phyloP scores from a whole-genome alignment of 129 eudicot species.

The Artemisia tridentata region DNA sequence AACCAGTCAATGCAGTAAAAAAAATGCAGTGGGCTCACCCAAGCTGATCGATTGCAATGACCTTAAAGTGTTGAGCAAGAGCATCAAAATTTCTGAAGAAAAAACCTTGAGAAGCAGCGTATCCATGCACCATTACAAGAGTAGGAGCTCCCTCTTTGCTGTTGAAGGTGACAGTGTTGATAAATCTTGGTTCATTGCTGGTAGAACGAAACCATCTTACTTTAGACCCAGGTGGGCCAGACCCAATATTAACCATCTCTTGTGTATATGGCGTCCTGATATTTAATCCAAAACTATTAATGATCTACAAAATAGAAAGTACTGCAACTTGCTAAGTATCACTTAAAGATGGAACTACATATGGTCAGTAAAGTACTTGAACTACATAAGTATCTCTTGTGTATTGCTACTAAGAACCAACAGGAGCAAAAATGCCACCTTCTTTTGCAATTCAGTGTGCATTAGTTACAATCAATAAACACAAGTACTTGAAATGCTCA shows the following conservation, averaged over 20 bases:
- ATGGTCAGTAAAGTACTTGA: neutral
- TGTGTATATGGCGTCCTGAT: conserved; percentile 69
- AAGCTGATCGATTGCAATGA: conserved; percentile 91
- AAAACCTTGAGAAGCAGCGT: conserved; percentile 97
- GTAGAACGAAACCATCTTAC: conserved; percentile 82
- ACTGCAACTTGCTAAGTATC: neutral
- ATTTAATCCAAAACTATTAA: conserved; percentile 24
- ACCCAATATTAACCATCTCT: conserved; percentile 77
- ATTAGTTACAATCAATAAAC: conserved; percentile 7
- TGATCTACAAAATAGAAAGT: neutral
- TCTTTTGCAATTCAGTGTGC: neutral
- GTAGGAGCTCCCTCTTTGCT: conserved; percentile 83
- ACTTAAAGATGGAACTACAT: neutral
- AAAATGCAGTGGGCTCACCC: conserved; percentile 50
- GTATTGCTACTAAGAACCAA: neutral
- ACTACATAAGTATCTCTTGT: too few relatives aligned
- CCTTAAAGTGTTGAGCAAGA: conserved; percentile 75
- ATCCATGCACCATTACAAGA: conserved; percentile 94
- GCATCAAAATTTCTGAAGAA: conserved; percentile 94
- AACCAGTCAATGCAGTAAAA: neutral
- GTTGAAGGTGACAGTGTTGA: conserved; percentile 80
- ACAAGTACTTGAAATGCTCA: conserved; percentile 15
- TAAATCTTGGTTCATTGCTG: conserved; percentile 76
- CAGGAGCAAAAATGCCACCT: conserved; percentile 1
- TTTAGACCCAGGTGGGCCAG: conserved; percentile 90